These are phyloP conservation scores for Nasturtium officinale DNA, from an alignment of 345 rosid genomes.

Conservation along the genomic window DNA sequence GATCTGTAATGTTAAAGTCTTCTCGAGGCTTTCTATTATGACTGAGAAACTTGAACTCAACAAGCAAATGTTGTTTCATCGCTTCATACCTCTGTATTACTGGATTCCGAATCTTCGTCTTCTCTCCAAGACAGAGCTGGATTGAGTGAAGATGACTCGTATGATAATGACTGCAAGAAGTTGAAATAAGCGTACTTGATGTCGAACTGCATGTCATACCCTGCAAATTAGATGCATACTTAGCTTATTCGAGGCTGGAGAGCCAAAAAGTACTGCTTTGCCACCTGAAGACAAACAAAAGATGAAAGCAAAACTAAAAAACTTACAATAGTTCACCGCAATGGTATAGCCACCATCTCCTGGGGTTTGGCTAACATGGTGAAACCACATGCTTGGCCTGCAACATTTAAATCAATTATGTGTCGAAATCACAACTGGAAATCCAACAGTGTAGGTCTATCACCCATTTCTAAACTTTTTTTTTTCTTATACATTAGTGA, in stretches of 20 bases:
- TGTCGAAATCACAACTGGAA: background rate
- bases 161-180: conserved; percentile 68
- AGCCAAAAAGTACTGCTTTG: background rate
- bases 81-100: conserved; percentile 35
- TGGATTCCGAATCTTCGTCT: conserved; percentile 29
- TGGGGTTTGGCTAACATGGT: conserved; percentile 83
- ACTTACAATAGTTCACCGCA: conserved; percentile 86
- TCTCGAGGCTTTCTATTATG: background rate
- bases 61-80: conserved; percentile 7
- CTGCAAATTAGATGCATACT: conserved; percentile 47
- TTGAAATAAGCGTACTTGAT: conserved; percentile 86
- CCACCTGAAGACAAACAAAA: conserved; percentile 4
- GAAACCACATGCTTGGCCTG: conserved; percentile 99
- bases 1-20: background rate
- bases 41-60: conserved; percentile 15
- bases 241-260: background rate
- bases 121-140: conserved; percentile 30
- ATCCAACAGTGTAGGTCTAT: too few relatives aligned
- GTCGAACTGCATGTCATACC: conserved; percentile 94
- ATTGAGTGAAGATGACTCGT: conserved; percentile 33
- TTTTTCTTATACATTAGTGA: background rate
- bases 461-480: background rate
- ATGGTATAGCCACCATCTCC: conserved; percentile 70
- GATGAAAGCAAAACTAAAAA: conserved; percentile 1
- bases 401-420: conserved; percentile 32